phyloP scores from a whole-genome alignment of 2,329 filamentous ascomycete species.

The Thielaviopsis euricoi region DNA sequence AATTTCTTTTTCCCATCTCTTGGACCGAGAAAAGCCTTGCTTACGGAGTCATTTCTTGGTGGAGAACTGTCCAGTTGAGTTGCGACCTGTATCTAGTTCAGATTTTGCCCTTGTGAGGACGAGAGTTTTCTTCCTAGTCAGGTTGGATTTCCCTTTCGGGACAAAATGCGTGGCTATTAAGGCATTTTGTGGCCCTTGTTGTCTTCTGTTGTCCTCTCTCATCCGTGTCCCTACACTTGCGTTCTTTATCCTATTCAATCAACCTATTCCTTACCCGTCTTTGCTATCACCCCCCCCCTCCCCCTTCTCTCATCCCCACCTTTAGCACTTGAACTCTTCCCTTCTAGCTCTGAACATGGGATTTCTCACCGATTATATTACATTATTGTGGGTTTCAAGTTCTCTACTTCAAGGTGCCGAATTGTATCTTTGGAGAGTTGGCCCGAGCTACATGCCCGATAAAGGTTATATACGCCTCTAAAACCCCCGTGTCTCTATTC shows the following conservation, averaged over 20 bases:
- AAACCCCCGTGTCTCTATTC: conserved; percentile 4
- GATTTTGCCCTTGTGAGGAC: too few relatives aligned
- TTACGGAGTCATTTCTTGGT: not conserved
- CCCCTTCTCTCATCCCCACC: too few relatives aligned
- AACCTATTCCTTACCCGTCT: not conserved
- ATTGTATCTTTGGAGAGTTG: not conserved
- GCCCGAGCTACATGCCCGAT: not conserved
- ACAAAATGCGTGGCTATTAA: not conserved
- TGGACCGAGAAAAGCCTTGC: too few relatives aligned
- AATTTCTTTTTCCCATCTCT: too few relatives aligned
- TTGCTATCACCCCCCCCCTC: not conserved
- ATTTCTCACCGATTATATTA: conserved; percentile 2
- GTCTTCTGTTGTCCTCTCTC: not conserved
- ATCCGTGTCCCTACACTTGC: not conserved
- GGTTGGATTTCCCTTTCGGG: not conserved
- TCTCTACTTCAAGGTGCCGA: not conserved
- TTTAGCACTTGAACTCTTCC: conserved; percentile 1
- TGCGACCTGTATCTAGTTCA: not conserved
- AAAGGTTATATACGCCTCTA: conserved; percentile 10
- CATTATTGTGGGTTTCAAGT: conserved; percentile 4
- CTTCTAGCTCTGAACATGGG: not conserved
- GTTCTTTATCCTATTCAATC: not conserved
- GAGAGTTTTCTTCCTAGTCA: not conserved
- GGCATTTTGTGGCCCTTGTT: not conserved
- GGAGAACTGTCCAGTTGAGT: too few relatives aligned